Percentiles rank a stretch among this genome's conserved stretches.
Evolutionary conservation across 2,329 filamentous ascomycete species (phyloP).

Genomic region (Hypomyces perniciosus): DNA sequence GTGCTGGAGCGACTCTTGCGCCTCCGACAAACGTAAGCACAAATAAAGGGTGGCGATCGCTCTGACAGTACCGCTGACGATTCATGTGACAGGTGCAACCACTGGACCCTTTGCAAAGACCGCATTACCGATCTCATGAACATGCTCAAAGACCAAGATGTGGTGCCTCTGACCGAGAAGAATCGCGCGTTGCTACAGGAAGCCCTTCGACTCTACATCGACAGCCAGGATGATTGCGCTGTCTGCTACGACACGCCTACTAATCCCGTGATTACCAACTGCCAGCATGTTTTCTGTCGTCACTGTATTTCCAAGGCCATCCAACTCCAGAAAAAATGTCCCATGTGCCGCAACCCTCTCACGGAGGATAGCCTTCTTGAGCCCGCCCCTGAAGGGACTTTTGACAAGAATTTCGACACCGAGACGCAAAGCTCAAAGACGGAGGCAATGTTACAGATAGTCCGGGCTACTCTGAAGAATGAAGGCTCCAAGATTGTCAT

Average conservation of each 20-base stretch:
- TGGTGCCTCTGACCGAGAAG: constrained; percentile 64
- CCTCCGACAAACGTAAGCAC: constrained; percentile 63
- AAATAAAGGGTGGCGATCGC: neutral
- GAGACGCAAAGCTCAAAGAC: constrained; percentile 75
- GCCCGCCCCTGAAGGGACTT: constrained; percentile 51
- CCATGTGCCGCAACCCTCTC: constrained; percentile 71
- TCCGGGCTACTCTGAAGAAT: constrained; percentile 62
- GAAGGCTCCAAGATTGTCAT: constrained; percentile 62
- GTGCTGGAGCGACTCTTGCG: constrained; percentile 77
- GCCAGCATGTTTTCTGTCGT: constrained; percentile 73
- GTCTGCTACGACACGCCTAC: constrained; percentile 71
- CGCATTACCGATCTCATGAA: constrained; percentile 67
- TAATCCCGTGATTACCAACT: constrained; percentile 74
- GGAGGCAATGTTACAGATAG: constrained; percentile 68
- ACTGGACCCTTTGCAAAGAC: constrained; percentile 75
- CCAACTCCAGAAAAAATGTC: constrained; percentile 71
- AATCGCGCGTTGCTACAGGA: constrained; percentile 68
- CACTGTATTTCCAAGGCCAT: constrained; percentile 71
- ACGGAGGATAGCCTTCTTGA: constrained; percentile 55
- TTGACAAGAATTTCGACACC: constrained; percentile 49
- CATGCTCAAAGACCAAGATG: constrained; percentile 59
- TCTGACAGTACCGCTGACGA: neutral
- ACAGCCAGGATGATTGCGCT: constrained; percentile 75
- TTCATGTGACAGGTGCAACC: constrained; percentile 56
- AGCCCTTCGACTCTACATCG: constrained; percentile 68